Evolutionary conservation across 140 eudicot species (phyloP), one percentile per base, ranked within the genome.

Genomic region (Bidens hawaiensis): DNA sequence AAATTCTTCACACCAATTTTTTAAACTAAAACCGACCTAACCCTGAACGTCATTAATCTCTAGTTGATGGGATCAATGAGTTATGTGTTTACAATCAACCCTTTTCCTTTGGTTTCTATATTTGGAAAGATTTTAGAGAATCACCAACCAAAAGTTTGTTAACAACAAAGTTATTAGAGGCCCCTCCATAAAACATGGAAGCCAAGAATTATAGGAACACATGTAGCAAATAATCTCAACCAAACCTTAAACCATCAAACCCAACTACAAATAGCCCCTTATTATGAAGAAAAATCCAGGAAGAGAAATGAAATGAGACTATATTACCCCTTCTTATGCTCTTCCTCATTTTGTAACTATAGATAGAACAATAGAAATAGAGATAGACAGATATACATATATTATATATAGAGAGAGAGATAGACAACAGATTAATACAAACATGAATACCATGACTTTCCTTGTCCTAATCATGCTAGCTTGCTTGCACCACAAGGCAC

Each of bases 261-360:
- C 58, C 65, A 68, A 68, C 48, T 56, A 56, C 74, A 68, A 68
- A 68, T 57, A 56, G 12, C 36, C 27, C 7, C 63, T 43, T 56
- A 19, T 41, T 43, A 68, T 8, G 41, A 56, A 43, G 11, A 17
- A 46, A 2, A 41, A 13, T 14, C 67, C 49, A 68, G 74, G 74
- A 56, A 68, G 67, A 68, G 74, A 68, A 57, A 68, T 33, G 11
- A 27, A 68, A 30, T n/a, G n/a, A n/a, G n/a, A n/a, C n/a, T n/a
- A n/a, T n/a, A n/a, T 5, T 15, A 58, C 47, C 72, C 64, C 52
- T 30, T 9, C 47, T 36, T 16, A 42, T 18, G 13, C 74, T 68
- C 74, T 68, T 68, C 74, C 74, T 56, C 5, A 68, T 56, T 68
- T 68, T 68, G 58, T 41, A 68, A 57, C 58, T 47, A 48, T 68